These are phyloP conservation scores for Trichocomaceae sp. DNA, from an alignment of 2,329 filamentous ascomycete genomes.

Conservation along the genomic window DNA sequence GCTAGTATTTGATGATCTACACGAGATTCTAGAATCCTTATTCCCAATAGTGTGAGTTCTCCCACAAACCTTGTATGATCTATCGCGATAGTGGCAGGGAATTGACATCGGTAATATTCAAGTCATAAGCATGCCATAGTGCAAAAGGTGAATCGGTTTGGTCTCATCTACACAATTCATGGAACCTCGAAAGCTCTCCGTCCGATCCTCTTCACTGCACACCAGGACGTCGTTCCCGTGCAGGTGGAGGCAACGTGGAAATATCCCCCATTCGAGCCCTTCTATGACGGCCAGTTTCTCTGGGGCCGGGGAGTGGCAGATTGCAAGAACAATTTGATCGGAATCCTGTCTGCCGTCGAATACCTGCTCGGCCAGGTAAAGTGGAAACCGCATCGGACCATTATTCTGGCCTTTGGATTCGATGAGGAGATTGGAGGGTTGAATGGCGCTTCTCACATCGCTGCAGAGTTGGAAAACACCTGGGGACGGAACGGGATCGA, in stretches of 20 bases:
- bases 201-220: conserved; percentile 44
- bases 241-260: conserved; percentile 47
- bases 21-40: conserved; percentile 42
- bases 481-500: conserved; percentile 49
- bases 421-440: conserved; percentile 57
- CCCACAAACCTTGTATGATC: no score
- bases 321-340: conserved; percentile 52
- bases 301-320: conserved; percentile 51
- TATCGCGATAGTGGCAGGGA: no score
- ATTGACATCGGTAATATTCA: no score
- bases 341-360: conserved; percentile 49
- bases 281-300: conserved; percentile 49
- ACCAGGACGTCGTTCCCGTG: neutral
- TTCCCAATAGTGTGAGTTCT: conserved; percentile 42
- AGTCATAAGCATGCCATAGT: no score
- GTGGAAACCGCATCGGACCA: conserved; percentile 50
- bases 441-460: conserved; percentile 38
- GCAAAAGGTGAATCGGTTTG: conserved; percentile 46
- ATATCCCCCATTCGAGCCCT: conserved; percentile 47
- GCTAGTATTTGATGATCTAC: conserved; percentile 52
- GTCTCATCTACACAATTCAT: conserved; percentile 53
- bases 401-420: conserved; percentile 58
- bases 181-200: conserved; percentile 49
- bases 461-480: conserved; percentile 35
- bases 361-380: conserved; percentile 42